Evolutionary conservation across 2,329 filamentous ascomycete species (phyloP), one percentile per base, ranked within the genome.

Genomic region (Lachnellula occidentalis): DNA sequence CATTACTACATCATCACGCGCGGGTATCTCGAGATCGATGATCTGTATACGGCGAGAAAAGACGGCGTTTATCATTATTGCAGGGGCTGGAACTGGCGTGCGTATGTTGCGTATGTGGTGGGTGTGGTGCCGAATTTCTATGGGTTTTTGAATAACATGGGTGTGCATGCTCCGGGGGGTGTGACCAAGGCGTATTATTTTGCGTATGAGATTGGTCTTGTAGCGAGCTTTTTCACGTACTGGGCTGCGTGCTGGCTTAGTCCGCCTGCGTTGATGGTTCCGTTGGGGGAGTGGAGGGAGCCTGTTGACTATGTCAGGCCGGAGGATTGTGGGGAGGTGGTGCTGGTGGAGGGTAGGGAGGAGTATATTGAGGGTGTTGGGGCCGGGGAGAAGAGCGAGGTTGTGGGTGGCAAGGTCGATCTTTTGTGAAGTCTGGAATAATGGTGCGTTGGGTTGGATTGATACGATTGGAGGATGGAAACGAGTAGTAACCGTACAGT

Each of bases 121-220:
- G 71, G 69, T 14, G 66, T 74, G n/a, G 63, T 66, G 5, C 71
- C 72, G 0, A 73, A 73, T 45, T 72, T 76, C 47, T 72, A 71
- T 45, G 72, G 72, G 1, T 76, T 76, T 45, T 61, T 74, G 2
- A 66, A 70, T 54, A 69, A 72, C 21, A 70, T 74, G 67, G 73
- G 72, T 1, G 70, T 75, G 4, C 3, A 48, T 0, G 70, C 68
- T 0, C 72, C 72, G 1, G 4, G 67, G 0, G 68, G 67, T 0
- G 62, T 72, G 3, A 68, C 65, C 0, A 63, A 67, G 15, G 81
- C 82, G 66, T 83, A 84, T 61, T 80, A 80, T 57, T 70, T 84
- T 22, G 79, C 80, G 0, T 78, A 76, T 53, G 75, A 76, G 60
- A 78, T 81, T 5, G 75, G 77, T 3, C 73, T 84, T 53, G 74